A percentile compares a stretch with the other conserved stretches of the same genome.
Conservation (phyloP, 768 basidiomycete species). For the Leccinum boreale region DNA sequence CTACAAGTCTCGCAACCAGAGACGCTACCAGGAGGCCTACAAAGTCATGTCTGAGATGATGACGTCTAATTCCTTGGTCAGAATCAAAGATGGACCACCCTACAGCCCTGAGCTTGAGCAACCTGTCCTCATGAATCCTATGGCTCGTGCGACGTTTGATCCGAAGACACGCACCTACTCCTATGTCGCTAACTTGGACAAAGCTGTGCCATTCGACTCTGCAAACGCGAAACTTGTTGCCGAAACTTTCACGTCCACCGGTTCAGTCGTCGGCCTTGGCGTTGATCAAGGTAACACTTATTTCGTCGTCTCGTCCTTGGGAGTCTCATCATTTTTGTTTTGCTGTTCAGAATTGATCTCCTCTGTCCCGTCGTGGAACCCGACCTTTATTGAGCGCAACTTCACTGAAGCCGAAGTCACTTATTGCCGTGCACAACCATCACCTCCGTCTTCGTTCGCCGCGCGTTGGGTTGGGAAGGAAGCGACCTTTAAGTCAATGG, state of each 20-base stretch:
- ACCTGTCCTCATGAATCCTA: slow-evolving; percentile 85
- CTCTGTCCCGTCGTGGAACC: slow-evolving; percentile 84
- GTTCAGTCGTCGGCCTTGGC: slow-evolving; percentile 70
- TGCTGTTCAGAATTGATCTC: slow-evolving; percentile 79
- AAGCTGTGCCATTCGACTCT: slow-evolving; percentile 49
- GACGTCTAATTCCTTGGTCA: slow-evolving; percentile 89
- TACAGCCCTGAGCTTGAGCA: slow-evolving; percentile 84
- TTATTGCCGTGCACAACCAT: slow-evolving; percentile 87
- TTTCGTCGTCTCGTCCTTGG: not conserved
- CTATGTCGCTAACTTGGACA: slow-evolving; percentile 65
- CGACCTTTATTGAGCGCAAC: slow-evolving; percentile 85
- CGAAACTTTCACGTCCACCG: slow-evolving; percentile 34
- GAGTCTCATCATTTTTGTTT: slow-evolving; percentile 1
- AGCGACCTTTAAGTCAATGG: slow-evolving; percentile 94
- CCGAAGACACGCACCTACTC: slow-evolving; percentile 84
- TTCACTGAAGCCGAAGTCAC: slow-evolving; percentile 86
- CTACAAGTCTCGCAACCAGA: slow-evolving; percentile 70
- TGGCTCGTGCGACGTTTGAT: slow-evolving; percentile 81
- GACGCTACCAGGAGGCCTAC: slow-evolving; percentile 69
- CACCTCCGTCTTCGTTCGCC: slow-evolving; percentile 86
- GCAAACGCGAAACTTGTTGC: slow-evolving; percentile 69
- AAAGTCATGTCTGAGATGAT: slow-evolving; percentile 95
- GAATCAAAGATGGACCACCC: slow-evolving; percentile 91
- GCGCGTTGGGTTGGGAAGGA: slow-evolving; percentile 98
- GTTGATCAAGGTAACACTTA: slow-evolving; percentile 75